A percentile compares a stretch with the other conserved stretches of the same genome.
Evolutionary conservation across 345 rosid genomes (phyloP).

Genomic region (Conringia planisiliqua): DNA sequence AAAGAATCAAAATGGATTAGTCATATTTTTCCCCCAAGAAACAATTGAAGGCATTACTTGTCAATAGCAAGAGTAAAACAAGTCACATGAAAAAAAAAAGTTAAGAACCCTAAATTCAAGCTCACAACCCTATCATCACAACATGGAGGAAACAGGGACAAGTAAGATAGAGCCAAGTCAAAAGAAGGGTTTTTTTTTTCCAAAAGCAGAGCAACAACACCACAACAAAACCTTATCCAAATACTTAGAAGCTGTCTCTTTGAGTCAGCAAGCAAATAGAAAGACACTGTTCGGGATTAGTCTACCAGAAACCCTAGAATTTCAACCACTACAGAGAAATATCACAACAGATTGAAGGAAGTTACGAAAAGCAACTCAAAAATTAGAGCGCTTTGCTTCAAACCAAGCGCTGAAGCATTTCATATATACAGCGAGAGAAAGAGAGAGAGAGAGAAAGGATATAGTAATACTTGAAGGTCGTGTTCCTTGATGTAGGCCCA

Average conservation of each 20-base stretch:
- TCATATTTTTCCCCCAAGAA: not conserved
- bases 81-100: not conserved
- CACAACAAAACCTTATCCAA: slow-evolving; percentile 17
- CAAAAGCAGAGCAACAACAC: not conserved
- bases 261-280: not conserved
- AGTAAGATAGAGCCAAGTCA: not conserved
- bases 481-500: slow-evolving; percentile 91
- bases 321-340: not conserved
- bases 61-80: not conserved
- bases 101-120: not conserved
- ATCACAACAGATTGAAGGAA: not conserved
- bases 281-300: not conserved
- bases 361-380: not conserved
- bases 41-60: not conserved
- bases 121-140: not conserved
- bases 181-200: not conserved
- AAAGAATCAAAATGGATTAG: not conserved
- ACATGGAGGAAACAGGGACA: not conserved
- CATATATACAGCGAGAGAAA: not conserved
- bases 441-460: not conserved
- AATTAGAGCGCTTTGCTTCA: not conserved
- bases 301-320: not conserved
- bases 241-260: not conserved
- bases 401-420: not conserved
- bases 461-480: slow-evolving; percentile 71